Evolutionary conservation across 1,139 yeast species (phyloP).

Genomic region (Yamadazyma epiphylla): DNA sequence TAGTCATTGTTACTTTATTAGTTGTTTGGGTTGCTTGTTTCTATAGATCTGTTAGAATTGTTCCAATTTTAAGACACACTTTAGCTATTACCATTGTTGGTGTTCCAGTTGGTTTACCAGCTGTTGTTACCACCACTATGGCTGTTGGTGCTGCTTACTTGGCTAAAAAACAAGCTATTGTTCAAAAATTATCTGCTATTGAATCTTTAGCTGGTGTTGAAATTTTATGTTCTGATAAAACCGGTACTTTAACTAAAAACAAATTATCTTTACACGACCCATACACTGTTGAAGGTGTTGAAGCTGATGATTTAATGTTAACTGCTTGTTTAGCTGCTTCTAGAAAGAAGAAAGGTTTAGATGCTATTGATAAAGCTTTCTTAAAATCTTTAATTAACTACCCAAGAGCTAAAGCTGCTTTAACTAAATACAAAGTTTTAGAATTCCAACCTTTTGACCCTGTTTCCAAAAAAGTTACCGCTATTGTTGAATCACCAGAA

Average conservation of each 20-base stretch:
- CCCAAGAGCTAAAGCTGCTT: constrained; percentile 94
- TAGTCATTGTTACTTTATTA: constrained; percentile 83
- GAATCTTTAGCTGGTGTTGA: constrained; percentile 99
- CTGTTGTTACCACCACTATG: constrained; percentile 98
- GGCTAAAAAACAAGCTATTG: constrained; percentile 98
- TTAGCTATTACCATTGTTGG: constrained; percentile 97
- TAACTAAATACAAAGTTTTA: constrained; percentile 90
- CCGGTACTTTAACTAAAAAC: constrained; percentile 99
- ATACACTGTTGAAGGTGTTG: constrained; percentile 98
- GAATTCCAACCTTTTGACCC: constrained; percentile 98
- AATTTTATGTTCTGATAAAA: constrained; percentile 97
- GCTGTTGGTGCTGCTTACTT: constrained; percentile 99
- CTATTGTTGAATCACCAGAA: constrained; percentile 91
- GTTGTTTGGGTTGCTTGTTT: constrained; percentile 93
- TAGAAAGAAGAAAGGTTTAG: constrained; percentile 98
- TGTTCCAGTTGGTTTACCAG: constrained; percentile 99
- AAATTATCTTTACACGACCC: constrained; percentile 96
- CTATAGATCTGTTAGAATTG: constrained; percentile 90
- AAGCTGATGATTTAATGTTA: constrained; percentile 94
- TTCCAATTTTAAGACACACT: constrained; percentile 87
- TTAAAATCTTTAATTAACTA: constrained; percentile 78
- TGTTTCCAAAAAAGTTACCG: constrained; percentile 94
- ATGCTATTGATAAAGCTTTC: constrained; percentile 97
- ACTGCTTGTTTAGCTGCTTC: constrained; percentile 98
- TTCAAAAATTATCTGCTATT: constrained; percentile 95